Evolutionary conservation across 2,329 filamentous ascomycete species (phyloP).

Genomic region (Ceratocystis variospora): DNA sequence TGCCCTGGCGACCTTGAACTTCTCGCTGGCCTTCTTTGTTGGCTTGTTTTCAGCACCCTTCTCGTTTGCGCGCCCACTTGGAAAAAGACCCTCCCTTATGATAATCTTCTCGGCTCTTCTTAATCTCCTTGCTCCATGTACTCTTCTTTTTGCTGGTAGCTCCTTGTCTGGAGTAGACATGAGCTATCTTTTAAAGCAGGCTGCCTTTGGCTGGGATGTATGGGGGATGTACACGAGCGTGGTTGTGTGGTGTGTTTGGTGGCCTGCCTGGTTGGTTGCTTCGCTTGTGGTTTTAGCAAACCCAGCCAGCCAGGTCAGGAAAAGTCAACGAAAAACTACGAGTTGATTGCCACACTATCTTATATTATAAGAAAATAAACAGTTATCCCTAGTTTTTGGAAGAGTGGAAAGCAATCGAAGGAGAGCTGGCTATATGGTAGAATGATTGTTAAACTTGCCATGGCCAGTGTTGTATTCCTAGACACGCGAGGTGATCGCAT

Average conservation of each 20-base stretch:
- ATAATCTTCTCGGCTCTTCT: slow-evolving; percentile 32
- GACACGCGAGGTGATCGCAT: too few relatives aligned
- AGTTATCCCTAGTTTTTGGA: too few relatives aligned
- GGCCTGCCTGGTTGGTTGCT: slow-evolving; percentile 74
- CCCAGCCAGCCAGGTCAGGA: not conserved
- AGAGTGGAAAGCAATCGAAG: too few relatives aligned
- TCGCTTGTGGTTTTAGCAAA: slow-evolving; percentile 36
- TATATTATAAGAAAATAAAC: too few relatives aligned
- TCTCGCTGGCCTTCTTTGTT: slow-evolving; percentile 74
- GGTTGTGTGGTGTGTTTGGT: slow-evolving; percentile 90
- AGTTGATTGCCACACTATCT: too few relatives aligned
- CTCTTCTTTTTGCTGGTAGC: slow-evolving; percentile 38
- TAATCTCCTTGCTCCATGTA: slow-evolving; percentile 47
- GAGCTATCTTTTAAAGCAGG: slow-evolving; percentile 49
- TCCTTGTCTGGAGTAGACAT: slow-evolving; percentile 32
- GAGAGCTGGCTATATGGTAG: too few relatives aligned
- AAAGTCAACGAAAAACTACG: too few relatives aligned
- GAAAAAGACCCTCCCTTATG: slow-evolving; percentile 30
- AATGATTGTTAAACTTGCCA: too few relatives aligned
- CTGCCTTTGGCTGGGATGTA: slow-evolving; percentile 77
- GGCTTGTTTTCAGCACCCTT: slow-evolving; percentile 68
- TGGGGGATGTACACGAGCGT: slow-evolving; percentile 82
- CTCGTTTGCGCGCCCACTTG: slow-evolving; percentile 51
- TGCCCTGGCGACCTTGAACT: slow-evolving; percentile 87
- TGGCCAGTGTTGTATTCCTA: too few relatives aligned